These are phyloP conservation scores for Cephaloascus fragrans DNA, from an alignment of 805 yeast species.

Conservation along the genomic window DNA sequence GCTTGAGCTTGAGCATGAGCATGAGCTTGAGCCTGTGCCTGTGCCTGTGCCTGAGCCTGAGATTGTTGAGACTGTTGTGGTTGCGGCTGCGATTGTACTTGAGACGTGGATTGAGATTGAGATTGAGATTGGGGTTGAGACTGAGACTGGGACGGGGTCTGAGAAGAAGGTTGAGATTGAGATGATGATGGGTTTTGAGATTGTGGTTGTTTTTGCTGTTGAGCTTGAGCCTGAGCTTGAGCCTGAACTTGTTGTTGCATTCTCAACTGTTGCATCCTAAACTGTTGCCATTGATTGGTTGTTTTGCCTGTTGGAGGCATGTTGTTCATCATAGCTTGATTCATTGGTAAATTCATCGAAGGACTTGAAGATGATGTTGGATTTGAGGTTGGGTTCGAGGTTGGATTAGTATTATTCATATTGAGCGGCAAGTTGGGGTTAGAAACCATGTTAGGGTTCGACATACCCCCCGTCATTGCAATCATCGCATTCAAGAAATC, in stretches of 20 bases:
- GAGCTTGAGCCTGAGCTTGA: slow-evolving; percentile 2
- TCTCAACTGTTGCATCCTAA: not conserved
- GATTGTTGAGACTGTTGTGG: slow-evolving; percentile 1
- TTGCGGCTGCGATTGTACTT: not conserved
- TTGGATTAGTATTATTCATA: not conserved
- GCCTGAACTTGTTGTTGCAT: slow-evolving; percentile 2
- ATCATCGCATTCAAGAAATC: too few relatives aligned
- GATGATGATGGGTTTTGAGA: slow-evolving; percentile 3
- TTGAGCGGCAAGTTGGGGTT: not conserved
- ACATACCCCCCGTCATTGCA: not conserved
- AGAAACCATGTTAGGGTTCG: not conserved
- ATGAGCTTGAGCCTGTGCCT: slow-evolving; percentile 4
- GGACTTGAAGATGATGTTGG: slow-evolving; percentile 1
- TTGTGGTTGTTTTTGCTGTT: slow-evolving; percentile 4
- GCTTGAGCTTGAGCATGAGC: slow-evolving; percentile 2
- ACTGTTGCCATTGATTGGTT: not conserved
- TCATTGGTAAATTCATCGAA: not conserved
- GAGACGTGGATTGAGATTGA: slow-evolving; percentile 1
- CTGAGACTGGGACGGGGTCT: slow-evolving; percentile 3
- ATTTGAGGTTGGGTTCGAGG: slow-evolving; percentile 2
- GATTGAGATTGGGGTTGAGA: slow-evolving; percentile 4
- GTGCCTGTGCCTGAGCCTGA: slow-evolving; percentile 2
- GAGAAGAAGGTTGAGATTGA: slow-evolving; percentile 1
- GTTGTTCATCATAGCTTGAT: not conserved
- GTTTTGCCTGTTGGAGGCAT: not conserved